phyloP scores from a whole-genome alignment of 208 protist genomes.

The Histomonas meleagridis region DNA sequence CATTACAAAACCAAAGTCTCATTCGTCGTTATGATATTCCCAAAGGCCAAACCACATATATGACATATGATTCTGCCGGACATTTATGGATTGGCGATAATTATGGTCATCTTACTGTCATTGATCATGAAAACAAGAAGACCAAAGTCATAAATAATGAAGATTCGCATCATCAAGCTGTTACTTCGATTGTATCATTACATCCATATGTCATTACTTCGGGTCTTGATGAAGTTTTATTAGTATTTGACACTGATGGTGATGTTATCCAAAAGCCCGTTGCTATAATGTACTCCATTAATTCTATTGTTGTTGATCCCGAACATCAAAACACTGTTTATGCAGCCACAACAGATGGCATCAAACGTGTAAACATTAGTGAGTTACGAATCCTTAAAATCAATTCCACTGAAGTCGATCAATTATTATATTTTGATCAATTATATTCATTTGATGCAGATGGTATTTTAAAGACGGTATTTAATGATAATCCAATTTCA shows the following conservation, averaged over 20 bases:
- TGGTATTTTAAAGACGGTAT: not conserved
- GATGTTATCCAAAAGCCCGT: not conserved
- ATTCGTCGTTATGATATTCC: not conserved
- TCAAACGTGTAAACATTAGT: not conserved
- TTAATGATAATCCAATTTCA: not conserved
- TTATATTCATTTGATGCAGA: not conserved
- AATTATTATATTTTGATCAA: conserved; percentile 17
- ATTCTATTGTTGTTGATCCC: not conserved
- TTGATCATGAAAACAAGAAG: not conserved
- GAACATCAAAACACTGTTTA: not conserved
- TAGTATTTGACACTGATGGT: not conserved
- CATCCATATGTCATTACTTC: not conserved
- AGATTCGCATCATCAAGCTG: not conserved
- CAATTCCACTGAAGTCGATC: not conserved
- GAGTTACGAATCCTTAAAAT: not conserved
- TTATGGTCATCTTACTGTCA: not conserved
- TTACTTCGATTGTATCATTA: not conserved
- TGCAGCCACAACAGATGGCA: not conserved
- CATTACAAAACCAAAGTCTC: not conserved
- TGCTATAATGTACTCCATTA: not conserved
- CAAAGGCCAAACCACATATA: not conserved
- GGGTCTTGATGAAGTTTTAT: conserved; percentile 26
- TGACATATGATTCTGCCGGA: not conserved
- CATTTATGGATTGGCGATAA: conserved; percentile 4
- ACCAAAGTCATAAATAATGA: not conserved